Percentiles rank a stretch among this genome's conserved stretches.
These are phyloP conservation scores for Allomyces javanicus DNA, from an alignment of 192 early-diverging fungal genomes.

Conservation along the genomic window DNA sequence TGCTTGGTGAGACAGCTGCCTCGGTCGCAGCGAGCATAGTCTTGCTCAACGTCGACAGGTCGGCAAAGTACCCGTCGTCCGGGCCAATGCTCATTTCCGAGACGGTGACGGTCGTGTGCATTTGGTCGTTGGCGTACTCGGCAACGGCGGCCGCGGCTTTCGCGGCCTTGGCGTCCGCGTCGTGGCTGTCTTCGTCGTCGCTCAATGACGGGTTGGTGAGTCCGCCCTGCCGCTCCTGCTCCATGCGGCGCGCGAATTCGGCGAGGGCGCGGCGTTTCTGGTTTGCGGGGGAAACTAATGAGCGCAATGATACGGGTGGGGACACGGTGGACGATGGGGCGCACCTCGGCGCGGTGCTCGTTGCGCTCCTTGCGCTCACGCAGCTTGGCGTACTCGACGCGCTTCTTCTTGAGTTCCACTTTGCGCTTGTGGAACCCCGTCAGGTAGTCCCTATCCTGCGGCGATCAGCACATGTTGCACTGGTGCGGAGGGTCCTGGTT, in stretches of 20 bases:
- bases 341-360: constrained; percentile 15
- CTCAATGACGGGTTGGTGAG: not conserved
- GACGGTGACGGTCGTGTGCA: not conserved
- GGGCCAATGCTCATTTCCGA: not conserved
- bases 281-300: too few species aligned
- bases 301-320: too few species aligned
- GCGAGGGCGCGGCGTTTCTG: not conserved
- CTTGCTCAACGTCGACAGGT: not conserved
- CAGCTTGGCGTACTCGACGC: constrained; percentile 8
- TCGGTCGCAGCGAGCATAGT: not conserved
- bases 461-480: too few species aligned
- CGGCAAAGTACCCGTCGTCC: too few species aligned
- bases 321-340: not conserved
- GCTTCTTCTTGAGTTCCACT: constrained; percentile 14
- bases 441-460: constrained; percentile 14
- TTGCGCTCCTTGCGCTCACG: constrained; percentile 10
- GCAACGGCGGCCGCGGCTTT: not conserved
- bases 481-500: too few species aligned
- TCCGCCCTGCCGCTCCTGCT: not conserved
- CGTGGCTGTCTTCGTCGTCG: not conserved
- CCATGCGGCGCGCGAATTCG: not conserved
- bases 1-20: too few species aligned
- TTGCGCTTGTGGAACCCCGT: constrained; percentile 31
- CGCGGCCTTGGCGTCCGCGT: not conserved
- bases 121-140: not conserved